Base-by-base conservation (phyloP, 768 basidiomycete genomes). In the Brasilioporus rufonigricans region DNA sequence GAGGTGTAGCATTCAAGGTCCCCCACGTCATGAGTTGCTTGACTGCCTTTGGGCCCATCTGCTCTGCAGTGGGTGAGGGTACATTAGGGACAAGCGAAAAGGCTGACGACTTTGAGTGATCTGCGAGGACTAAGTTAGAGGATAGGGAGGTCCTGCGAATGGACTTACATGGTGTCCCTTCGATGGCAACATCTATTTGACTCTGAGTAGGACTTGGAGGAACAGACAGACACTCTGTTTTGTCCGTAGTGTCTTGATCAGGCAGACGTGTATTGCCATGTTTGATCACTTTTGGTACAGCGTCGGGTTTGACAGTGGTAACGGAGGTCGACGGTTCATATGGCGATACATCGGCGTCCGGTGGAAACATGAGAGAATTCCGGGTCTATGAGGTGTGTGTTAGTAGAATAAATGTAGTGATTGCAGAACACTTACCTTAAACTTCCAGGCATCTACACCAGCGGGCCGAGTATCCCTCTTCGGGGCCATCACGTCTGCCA, bases 21-120 rank as follows among this genome's bases (percentile, higher is more conserved):
- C 97, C 97, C 93, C 93, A 95, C 13, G 97, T 99, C 89, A 98
- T 93, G 16, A 99, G 81, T 61, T 98, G 87, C 64, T 93, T 93
- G 48, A 98, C 79, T 1, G 91, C 89, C 5, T 78, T 75, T 2
- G 93, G 83, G 1, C 91, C 91, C 44, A 98, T 80, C 63, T 91
- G 78, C 6, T 85, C 80, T 0, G 93, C 86, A 8, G 89, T 90
- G 2, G 94, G 94, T 0, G 94, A 92, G 4, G 97, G 96, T 11
- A 96, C 71, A 52, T 84, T 83, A 14, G 93, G 86, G 21, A 99
- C 86, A 19, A 97, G 84, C 3, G 87, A 77, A 68, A 91, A 93
- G 13, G 74, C 75, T 5, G 86, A 80, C 11, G 84, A 82, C 59
- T 72, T 78, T 18, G 82, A 83, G 44, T 77, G 82, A 75, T 91